A percentile compares a stretch with the other conserved stretches of the same genome.
Conservation (phyloP, 208 protist genomes). For the Leishmania gerbilli region DNA sequence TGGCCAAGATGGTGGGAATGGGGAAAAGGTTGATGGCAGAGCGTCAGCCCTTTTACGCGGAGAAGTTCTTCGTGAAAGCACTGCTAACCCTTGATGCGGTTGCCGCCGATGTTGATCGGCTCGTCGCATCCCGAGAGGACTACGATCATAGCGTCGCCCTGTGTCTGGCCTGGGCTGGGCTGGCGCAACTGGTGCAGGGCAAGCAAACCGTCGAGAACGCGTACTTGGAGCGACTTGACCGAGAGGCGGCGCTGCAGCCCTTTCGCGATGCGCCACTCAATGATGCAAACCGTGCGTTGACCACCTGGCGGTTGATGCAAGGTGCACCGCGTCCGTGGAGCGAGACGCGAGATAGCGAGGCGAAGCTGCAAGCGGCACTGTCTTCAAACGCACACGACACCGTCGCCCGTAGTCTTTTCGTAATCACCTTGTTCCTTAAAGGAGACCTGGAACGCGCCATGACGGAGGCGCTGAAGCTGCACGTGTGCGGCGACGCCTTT, state of each 20-base stretch:
- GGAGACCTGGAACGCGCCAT: slow-evolving; percentile 84
- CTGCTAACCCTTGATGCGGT: slow-evolving; percentile 68
- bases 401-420: slow-evolving; percentile 50
- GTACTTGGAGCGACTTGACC: slow-evolving; percentile 38
- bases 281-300: slow-evolving; percentile 55
- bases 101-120: slow-evolving; percentile 29
- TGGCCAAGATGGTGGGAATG: slow-evolving; percentile 65
- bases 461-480: slow-evolving; percentile 85
- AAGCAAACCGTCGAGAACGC: slow-evolving; percentile 30
- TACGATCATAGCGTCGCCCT: slow-evolving; percentile 66
- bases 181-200: slow-evolving; percentile 72
- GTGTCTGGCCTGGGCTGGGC: slow-evolving; percentile 64
- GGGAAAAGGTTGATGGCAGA: slow-evolving; percentile 60
- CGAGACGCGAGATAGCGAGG: slow-evolving; percentile 59
- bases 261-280: slow-evolving; percentile 52
- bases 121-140: slow-evolving; percentile 24
- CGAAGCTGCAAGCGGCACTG: slow-evolving; percentile 45
- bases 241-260: slow-evolving; percentile 12
- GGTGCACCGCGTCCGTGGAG: slow-evolving; percentile 47
- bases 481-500: slow-evolving; percentile 43
- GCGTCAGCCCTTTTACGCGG: slow-evolving; percentile 72
- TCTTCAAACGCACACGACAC: slow-evolving; percentile 38
- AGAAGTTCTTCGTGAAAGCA: slow-evolving; percentile 82
- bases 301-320: slow-evolving; percentile 42
- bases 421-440: slow-evolving; percentile 80